A percentile compares a stretch with the other conserved stretches of the same genome.
Evolutionary conservation across 73 alveolate species (phyloP).

Genomic region (Breviolum minutum): DNA sequence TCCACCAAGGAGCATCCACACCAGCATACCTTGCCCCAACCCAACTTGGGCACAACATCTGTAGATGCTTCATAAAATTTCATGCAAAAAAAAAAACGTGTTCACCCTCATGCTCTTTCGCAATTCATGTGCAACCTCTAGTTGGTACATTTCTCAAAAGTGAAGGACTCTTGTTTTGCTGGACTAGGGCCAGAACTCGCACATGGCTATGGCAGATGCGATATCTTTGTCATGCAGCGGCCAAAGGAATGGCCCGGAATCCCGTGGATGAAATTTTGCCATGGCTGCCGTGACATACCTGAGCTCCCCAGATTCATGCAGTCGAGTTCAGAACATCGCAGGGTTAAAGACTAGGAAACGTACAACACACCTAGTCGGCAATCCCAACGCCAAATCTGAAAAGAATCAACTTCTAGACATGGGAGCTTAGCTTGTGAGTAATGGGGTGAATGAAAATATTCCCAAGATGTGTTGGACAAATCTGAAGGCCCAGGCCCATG

Average conservation of each 20-base stretch:
- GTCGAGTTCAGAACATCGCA: not conserved
- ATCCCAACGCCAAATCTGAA: not conserved
- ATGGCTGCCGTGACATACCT: slow-evolving; percentile 70
- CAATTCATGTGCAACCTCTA: too few species aligned
- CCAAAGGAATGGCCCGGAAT: slow-evolving; percentile 89
- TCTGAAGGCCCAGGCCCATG: not conserved
- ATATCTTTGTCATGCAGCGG: slow-evolving; percentile 88
- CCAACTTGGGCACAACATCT: not conserved
- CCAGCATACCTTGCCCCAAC: slow-evolving; percentile 47
- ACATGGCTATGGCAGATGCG: slow-evolving; percentile 78
- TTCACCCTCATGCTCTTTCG: too few species aligned
- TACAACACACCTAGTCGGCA: not conserved
- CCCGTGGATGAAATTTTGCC: slow-evolving; percentile 67
- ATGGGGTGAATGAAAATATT: too few species aligned
- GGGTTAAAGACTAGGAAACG: too few species aligned
- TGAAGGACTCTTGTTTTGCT: not conserved
- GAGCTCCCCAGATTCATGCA: not conserved
- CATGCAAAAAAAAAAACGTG: too few species aligned
- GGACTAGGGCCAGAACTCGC: slow-evolving; percentile 31
- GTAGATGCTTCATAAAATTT: not conserved
- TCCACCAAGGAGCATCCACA: slow-evolving; percentile 87
- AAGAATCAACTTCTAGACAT: not conserved
- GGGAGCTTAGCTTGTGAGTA: not conserved
- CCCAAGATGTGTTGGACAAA: not conserved
- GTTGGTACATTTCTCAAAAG: too few species aligned